phyloP scores from a whole-genome alignment of 306 rosid species.

The apple (Malus domestica) region DNA sequence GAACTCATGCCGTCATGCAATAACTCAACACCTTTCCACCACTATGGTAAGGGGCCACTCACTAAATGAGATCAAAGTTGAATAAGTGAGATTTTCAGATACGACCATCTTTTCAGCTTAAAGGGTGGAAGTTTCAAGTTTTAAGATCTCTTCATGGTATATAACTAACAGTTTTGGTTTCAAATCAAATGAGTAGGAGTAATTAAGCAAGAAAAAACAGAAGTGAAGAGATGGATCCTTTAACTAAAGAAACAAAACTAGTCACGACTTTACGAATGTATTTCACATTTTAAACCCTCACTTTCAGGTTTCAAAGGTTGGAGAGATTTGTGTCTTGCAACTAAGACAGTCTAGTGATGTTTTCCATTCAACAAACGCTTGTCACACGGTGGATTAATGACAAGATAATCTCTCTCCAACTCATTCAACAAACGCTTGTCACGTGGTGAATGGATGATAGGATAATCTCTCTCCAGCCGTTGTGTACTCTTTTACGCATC shows the following conservation, averaged over 20 bases:
- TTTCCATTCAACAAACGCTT: no score
- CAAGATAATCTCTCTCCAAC: no score
- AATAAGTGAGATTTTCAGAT: not conserved
- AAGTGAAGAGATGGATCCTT: not conserved
- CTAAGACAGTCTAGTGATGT: not conserved
- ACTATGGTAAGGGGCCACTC: fast-evolving
- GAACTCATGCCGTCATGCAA: fast-evolving
- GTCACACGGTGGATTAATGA: no score
- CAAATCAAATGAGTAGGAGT: not conserved
- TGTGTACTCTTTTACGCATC: not conserved
- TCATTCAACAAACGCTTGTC: not conserved
- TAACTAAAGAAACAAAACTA: not conserved
- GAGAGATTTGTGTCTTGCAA: not conserved
- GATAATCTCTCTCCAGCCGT: no score
- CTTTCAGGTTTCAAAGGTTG: not conserved
- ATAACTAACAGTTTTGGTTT: not conserved
- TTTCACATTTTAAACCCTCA: not conserved
- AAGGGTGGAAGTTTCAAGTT: no score
- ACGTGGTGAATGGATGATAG: not conserved
- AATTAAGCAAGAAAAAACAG: not conserved
- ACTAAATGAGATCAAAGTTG: not conserved
- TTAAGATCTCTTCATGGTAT: not conserved
- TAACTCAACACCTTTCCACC: fast-evolving
- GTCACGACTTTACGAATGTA: not conserved
- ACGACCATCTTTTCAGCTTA: no score